Evolutionary conservation across 352 stramenopile species (phyloP).

Genomic region (Globisporangium splendens): DNA sequence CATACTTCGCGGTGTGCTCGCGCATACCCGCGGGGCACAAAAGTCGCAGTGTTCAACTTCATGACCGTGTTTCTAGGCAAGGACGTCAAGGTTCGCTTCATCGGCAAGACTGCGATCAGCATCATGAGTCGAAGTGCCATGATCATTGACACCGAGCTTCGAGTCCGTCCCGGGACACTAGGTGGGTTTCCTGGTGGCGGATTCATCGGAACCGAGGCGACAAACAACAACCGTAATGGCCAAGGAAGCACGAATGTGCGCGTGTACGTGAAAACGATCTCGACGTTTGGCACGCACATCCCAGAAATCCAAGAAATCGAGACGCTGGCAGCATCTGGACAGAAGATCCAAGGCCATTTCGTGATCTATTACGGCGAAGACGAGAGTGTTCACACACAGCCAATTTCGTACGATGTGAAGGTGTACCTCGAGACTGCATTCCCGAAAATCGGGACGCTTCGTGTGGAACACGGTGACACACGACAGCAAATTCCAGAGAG

Average conservation of each 20-base stretch:
- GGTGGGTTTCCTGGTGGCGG: constrained; percentile 92
- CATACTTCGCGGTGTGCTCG: constrained; percentile 51
- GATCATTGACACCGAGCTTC: constrained; percentile 88
- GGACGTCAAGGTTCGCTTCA: constrained; percentile 81
- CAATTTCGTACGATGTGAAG: constrained; percentile 64
- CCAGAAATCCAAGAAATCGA: constrained; percentile 91
- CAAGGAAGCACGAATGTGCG: constrained; percentile 87
- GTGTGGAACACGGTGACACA: constrained; percentile 51
- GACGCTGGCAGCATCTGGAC: constrained; percentile 63
- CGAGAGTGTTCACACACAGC: constrained; percentile 19
- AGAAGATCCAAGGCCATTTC: constrained; percentile 88
- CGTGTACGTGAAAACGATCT: constrained; percentile 92
- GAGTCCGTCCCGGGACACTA: constrained; percentile 81
- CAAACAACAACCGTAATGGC: constrained; percentile 94
- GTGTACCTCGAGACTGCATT: constrained; percentile 51
- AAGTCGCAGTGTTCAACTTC: constrained; percentile 95
- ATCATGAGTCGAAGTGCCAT: constrained; percentile 91
- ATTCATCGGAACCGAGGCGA: constrained; percentile 56
- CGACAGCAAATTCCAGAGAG: constrained; percentile 59
- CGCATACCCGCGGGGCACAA: constrained; percentile 66
- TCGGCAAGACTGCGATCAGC: constrained; percentile 82
- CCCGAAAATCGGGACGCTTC: constrained; percentile 38
- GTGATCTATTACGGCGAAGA: constrained; percentile 32
- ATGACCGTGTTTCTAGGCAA: constrained; percentile 89
- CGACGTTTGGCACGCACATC: constrained; percentile 80